Base-by-base conservation (phyloP, 1,284 basidiomycete species). In the Chondrostereum purpureum region DNA sequence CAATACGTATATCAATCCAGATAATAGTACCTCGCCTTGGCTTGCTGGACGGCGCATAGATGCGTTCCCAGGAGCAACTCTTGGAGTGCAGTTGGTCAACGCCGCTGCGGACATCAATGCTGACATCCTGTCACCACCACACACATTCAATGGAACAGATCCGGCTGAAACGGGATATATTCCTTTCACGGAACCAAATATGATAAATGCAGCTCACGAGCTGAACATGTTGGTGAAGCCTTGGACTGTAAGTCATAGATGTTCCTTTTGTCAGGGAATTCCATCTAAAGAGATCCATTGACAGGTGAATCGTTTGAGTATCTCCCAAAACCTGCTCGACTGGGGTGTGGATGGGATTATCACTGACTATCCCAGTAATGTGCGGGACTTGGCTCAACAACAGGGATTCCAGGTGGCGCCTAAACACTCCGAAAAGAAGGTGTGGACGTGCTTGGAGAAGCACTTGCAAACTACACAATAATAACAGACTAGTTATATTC, bases 281-380 rank as follows among this genome's bases (percentile, higher is more conserved):
- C 10, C 36, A 14, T 47, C 21, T 49, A 19, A 53, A 13, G n/a
- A 31, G 18, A 24, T 22, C 33, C 27, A 35, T 45, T 38, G 34
- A n/a, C 44, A 82, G 80, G 69, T 80, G 45, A 77, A 86, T 54
- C 63, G 70, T 16, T 62, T 86, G 47, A 80, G 77, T 52, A 66
- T 79, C 21, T 73, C 75, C 3, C 77, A 82, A 16, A 70, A 80
- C 51, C 58, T 90, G 37, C 49, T 81, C 38, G 66, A 68, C 6
- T 72, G 72, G 65, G 76, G 76, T 13, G 79, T 78, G 0, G 85
- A 89, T 58, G 87, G 86, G 0, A 75, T 88, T 42, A 85, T 87
- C 52, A 77, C 82, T 1, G 83, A 87, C 53, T 84, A 77, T 55
- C 80, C 83, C 1, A 65, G 68, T 35, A 60, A 71, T 33, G 62